phyloP scores from a whole-genome alignment of 2,329 filamentous ascomycete genomes.

The Penicillium frequentans region DNA sequence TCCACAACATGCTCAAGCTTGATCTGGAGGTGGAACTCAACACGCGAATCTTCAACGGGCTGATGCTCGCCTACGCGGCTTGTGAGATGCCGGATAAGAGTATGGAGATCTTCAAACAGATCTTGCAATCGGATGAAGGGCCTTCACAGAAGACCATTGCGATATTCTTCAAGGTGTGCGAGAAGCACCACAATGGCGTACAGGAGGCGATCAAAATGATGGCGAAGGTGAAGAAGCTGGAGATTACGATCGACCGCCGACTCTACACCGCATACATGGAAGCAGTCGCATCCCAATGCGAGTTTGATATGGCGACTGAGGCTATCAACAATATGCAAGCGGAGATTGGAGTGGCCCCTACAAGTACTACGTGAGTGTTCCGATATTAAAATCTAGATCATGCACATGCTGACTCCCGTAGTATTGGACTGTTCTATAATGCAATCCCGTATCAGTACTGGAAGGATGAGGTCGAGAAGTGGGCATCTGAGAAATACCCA shows the following conservation, averaged over 20 bases:
- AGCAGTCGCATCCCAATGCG: slow-evolving; percentile 71
- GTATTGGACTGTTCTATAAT: slow-evolving; percentile 75
- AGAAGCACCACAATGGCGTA: slow-evolving; percentile 51
- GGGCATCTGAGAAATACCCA: slow-evolving; percentile 69
- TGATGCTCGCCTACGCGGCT: slow-evolving; percentile 82
- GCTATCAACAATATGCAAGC: slow-evolving; percentile 67
- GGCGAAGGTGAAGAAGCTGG: slow-evolving; percentile 64
- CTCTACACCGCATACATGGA: slow-evolving; percentile 78
- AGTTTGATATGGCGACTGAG: slow-evolving; percentile 66
- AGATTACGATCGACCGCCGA: slow-evolving; percentile 71
- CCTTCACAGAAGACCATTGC: slow-evolving; percentile 79
- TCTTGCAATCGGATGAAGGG: slow-evolving; percentile 80
- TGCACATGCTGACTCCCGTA: slow-evolving; percentile 34
- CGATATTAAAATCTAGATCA: background rate
- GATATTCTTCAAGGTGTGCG: slow-evolving; percentile 77
- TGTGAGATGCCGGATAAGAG: slow-evolving; percentile 67
- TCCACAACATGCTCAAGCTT: slow-evolving; percentile 94
- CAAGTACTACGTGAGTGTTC: slow-evolving; percentile 66
- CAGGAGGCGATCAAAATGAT: slow-evolving; percentile 55
- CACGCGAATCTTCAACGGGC: slow-evolving; percentile 75
- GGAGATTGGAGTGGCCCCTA: slow-evolving; percentile 66
- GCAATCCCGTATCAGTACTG: slow-evolving; percentile 64
- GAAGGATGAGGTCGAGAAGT: slow-evolving; percentile 70
- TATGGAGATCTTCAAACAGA: slow-evolving; percentile 79
- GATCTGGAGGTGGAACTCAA: slow-evolving; percentile 76